Evolutionary conservation across 129 eudicot species (phyloP).

Genomic region (Chrysanthemum lavandulifolium): DNA sequence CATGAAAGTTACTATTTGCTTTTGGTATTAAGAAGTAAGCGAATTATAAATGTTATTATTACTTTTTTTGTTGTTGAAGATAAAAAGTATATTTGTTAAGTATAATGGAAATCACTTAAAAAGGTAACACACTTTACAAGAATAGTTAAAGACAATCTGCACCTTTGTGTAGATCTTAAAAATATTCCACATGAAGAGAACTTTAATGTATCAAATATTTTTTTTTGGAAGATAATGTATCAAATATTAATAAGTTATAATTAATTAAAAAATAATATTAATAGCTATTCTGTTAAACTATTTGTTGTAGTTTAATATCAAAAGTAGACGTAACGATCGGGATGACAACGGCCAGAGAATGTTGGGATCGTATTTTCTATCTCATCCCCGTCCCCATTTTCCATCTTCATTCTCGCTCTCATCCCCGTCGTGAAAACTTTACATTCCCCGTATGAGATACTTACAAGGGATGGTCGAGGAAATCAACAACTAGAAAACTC

Average conservation of each 20-base stretch:
- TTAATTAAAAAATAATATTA: not conserved
- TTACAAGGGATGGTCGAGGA: too few relatives aligned
- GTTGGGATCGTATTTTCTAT: too few relatives aligned
- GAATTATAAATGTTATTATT: not conserved
- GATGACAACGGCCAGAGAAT: too few relatives aligned
- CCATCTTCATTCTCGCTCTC: too few relatives aligned
- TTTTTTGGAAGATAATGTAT: too few relatives aligned
- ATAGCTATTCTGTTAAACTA: not conserved
- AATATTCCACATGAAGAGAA: constrained; percentile 1
- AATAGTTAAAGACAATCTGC: constrained; percentile 16
- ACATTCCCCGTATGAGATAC: too few relatives aligned
- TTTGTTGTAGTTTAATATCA: too few relatives aligned
- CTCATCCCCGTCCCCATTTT: too few relatives aligned
- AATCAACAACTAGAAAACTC: too few relatives aligned
- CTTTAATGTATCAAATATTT: not conserved
- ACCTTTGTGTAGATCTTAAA: constrained; percentile 11
- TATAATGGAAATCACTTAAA: constrained; percentile 2
- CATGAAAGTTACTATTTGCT: constrained; percentile 9
- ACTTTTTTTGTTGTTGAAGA: too few relatives aligned
- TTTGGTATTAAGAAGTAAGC: constrained; percentile 10
- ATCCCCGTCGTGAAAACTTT: too few relatives aligned
- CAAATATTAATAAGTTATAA: not conserved
- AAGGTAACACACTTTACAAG: constrained; percentile 30
- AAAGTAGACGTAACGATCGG: too few relatives aligned
- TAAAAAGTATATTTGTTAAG: constrained; percentile 10